These are phyloP conservation scores for Cryphonectria radicalis DNA, from an alignment of 2,329 filamentous ascomycete species.

Conservation along the genomic window DNA sequence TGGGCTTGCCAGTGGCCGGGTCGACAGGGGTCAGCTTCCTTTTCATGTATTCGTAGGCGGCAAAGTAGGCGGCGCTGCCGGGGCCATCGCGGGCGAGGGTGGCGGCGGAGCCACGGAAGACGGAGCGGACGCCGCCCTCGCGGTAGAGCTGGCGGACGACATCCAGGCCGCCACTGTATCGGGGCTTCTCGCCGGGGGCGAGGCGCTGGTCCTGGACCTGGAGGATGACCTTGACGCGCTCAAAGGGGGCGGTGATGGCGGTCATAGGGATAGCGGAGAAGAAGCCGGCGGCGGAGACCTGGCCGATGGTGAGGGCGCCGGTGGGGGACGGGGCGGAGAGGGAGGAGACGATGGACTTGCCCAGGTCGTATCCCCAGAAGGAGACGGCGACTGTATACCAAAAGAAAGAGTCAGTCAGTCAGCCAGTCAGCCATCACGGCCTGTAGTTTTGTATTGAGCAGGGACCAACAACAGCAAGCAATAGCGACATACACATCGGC, in stretches of 20 bases:
- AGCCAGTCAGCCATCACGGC: background rate
- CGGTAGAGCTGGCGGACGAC: slow-evolving; percentile 92
- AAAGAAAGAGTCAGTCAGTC: background rate
- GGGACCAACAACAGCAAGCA: background rate
- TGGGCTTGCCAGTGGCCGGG: slow-evolving; percentile 69
- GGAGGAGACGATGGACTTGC: slow-evolving; percentile 81
- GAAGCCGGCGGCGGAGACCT: slow-evolving; percentile 92
- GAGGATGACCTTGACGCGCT: slow-evolving; percentile 97
- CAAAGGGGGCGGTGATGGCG: slow-evolving; percentile 96
- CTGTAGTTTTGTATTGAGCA: background rate
- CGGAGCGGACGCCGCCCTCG: slow-evolving; percentile 85
- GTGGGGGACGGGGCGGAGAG: slow-evolving; percentile 68
- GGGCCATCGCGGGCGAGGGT: slow-evolving; percentile 94
- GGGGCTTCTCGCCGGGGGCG: slow-evolving; percentile 87
- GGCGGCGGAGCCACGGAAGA: slow-evolving; percentile 89
- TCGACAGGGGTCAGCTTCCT: slow-evolving; percentile 82
- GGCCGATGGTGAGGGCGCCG: slow-evolving; percentile 77
- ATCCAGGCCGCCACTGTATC: slow-evolving; percentile 84
- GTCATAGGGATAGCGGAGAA: slow-evolving; percentile 99
- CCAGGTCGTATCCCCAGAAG: slow-evolving; percentile 91
- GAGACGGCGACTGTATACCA: slow-evolving; percentile 64
- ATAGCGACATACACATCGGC: slow-evolving; percentile 84
- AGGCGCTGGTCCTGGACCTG: slow-evolving; percentile 93
- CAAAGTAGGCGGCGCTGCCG: slow-evolving; percentile 93
- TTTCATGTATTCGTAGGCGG: slow-evolving; percentile 96